A percentile compares a stretch with the other conserved stretches of the same genome.
phyloP scores from a whole-genome alignment of 768 basidiomycete genomes.

The Fistulinella prunicolor region DNA sequence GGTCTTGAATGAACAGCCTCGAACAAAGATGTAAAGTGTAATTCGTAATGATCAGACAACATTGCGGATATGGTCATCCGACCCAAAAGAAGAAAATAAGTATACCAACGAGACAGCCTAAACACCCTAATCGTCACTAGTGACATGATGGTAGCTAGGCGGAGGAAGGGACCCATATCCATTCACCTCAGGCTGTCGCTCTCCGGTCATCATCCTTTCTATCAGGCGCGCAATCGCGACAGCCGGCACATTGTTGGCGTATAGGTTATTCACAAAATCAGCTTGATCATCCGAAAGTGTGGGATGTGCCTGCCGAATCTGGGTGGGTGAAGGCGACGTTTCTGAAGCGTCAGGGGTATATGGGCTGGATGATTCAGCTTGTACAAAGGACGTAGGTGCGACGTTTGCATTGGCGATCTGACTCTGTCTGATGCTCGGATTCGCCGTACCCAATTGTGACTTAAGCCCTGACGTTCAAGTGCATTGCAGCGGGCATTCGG shows the following conservation, averaged over 20 bases:
- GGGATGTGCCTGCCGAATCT: conserved; percentile 7
- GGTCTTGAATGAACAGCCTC: too few relatives aligned
- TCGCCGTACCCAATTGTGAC: neutral
- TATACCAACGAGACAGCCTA: too few relatives aligned
- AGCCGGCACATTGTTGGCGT: conserved; percentile 13
- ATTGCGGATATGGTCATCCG: too few relatives aligned
- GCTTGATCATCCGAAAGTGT: conserved; percentile 18
- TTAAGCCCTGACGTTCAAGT: too few relatives aligned
- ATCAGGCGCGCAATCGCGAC: conserved; percentile 18
- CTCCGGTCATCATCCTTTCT: conserved; percentile 19
- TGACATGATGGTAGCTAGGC: conserved; percentile 12
- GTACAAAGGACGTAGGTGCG: neutral
- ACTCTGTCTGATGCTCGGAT: neutral
- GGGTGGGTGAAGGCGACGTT: neutral
- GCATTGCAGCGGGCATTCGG: too few relatives aligned
- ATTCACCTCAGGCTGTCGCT: conserved; percentile 6
- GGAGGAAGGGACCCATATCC: conserved; percentile 10
- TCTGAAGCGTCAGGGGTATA: neutral
- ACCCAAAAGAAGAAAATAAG: too few relatives aligned
- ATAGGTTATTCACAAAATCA: conserved; percentile 16
- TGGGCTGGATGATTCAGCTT: neutral
- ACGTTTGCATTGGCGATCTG: neutral
- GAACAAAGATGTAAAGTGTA: too few relatives aligned
- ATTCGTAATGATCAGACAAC: too few relatives aligned
- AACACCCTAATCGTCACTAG: neutral